Evolutionary conservation across 1,284 basidiomycete genomes (phyloP), one percentile per base, ranked within the genome.

Genomic region (Schizophyllum amplum): DNA sequence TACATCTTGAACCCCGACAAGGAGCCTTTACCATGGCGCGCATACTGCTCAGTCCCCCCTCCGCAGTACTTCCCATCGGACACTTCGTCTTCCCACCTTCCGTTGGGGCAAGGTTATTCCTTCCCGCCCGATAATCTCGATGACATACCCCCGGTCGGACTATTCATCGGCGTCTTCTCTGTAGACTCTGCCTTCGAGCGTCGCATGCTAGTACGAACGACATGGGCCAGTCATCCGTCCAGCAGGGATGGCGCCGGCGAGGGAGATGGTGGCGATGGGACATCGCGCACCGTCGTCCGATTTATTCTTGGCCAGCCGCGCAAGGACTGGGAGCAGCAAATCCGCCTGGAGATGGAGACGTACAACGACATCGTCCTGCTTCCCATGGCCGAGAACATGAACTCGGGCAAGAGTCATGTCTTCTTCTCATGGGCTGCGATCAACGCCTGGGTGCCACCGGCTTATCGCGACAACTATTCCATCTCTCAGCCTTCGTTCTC

Each of bases 1-100:
- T 90, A 96, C 71, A 82, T 95, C 61, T 83, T 98, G 67, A 95
- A 98, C 68, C 93, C 94, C 51, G 96, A 99, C 79, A 98, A 98
- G 71, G 88, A 90, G 57, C 88, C 93, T 15, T 73, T 96, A 25
- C 94, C 95, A 49, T 99, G 94, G 94, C 84, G 94, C 62, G 84
- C 87, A 24, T 96, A 96, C 69, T 98, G 96, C 71, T 81, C 88
- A 55, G 74, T 84, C 60, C 79, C 79, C 67, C 64, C 74, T 60
- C 70, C 74, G 63, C 69, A 73, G 63, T 56, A 71, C 67, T 64
- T 71, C 49, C 65, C 69, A 55, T 68, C 65, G 54, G 76, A 63
- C 69, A 73, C 69, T 68, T 74, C 60, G 64, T 69, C 59, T 66
- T 65, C 17, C 66, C 68, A 52, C 67, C 64, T 21, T 69, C 71